Evolutionary conservation across 1,284 basidiomycete species (phyloP), one percentile per base, ranked within the genome.

Genomic region (Neolentinus lepideus): DNA sequence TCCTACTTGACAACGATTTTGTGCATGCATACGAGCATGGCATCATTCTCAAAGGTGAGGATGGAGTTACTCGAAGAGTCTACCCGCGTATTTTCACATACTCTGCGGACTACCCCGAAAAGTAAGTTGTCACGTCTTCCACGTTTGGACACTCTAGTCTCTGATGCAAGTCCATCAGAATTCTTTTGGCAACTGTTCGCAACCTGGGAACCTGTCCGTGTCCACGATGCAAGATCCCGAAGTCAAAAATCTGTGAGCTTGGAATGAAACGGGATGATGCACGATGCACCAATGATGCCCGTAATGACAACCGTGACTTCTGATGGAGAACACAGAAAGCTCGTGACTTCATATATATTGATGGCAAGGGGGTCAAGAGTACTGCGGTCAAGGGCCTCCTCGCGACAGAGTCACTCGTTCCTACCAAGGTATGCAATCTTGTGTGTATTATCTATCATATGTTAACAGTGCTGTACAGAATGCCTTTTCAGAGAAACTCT

Each of bases 141-240:
- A 31, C 21, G 9, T 53, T 45, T 27, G 47, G 6, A 6, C 16
- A 46, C n/a, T 46, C 45, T 43, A 45, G 47, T 26, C 51, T 57
- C 52, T 52, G 35, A 3, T 52, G 48, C 33, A 45, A 11, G 4
- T 45, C 33, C 26, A 47, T 19, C 47, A 74, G 71, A 57, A 61
- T 69, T 9, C 58, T 73, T n/a, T 54, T 75, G 9, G 68, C 69
- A 1, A 67, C 64, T 0, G 69, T 75, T 4, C 55, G 60, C 0
- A 61, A 70, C 56, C 59, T 66, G 16, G 71, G 67, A 0, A 6
- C 54, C 1, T 71, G 64, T 47, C 69, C 69, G 1, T 75, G 72
- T 53, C 70, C 72, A 3, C 59, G 63, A 0, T 75, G 71, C 54
- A 50, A 69, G 1, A 55, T 69, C 1, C 57, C 57, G 1, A 68